Base-by-base conservation (phyloP, 257 asterid species). In the Solanum paucissectum region DNA sequence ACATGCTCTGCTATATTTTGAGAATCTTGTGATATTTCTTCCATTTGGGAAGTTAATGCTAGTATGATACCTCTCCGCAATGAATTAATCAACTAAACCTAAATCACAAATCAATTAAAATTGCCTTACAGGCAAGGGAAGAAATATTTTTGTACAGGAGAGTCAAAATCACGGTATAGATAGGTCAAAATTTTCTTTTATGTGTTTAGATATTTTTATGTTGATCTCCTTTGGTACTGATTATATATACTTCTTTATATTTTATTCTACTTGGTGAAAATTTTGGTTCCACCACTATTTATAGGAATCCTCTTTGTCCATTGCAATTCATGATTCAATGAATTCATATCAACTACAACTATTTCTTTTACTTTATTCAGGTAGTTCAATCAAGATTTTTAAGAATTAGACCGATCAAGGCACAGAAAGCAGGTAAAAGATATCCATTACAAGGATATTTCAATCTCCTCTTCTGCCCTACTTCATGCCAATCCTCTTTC, bases 1-100 rank as follows among this genome's bases (percentile, higher is more conserved):
- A 90, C 90, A 4, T 95, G 98, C 90, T 91, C 94, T 14, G 83
- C 91, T 87, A 86, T 89, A 18, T 55, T 91, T 91, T 16, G 91
- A 52, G 88, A 85, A 37, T 84, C 14, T 40, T 86, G 27, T 88
- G 25, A 85, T 69, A 79, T 13, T 75, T 37, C 40, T 7, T 33
- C 7, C 44, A 72, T 14, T 72, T 2, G 6, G 23, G 21, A 72
- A 33, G 44, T 72, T 33, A 72, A 72, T 72, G 23, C 38, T 29
- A 12, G 76, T 69, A 69, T 27, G 25, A 72, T 72, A 33, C 36
- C 21, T 72, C 42, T 72, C 12, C 2, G 1, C 25, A 16, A 3
- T 1, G 14, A 33, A 33, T 29, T 69, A 69, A 18, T 55, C 64
- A 55, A 55, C 64, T 55, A 55, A 2, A 55, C 64, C 64, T 6